Percentiles rank a stretch among this genome's conserved stretches.
Conservation (phyloP, 495 filamentous ascomycete genomes). For the Usnea hakonensis region DNA sequence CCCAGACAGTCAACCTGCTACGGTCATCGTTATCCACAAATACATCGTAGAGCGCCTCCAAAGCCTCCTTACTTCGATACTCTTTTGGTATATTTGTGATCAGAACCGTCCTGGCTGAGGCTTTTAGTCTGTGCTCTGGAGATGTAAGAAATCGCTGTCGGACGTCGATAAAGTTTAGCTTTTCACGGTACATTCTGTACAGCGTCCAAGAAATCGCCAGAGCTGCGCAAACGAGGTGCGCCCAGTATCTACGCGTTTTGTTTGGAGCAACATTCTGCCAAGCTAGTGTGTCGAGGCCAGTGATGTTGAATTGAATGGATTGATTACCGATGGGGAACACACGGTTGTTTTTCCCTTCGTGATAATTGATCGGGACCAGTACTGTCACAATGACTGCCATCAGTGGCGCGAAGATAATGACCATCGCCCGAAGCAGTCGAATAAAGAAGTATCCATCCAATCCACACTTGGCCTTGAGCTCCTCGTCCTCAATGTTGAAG, state of each 20-base stretch:
- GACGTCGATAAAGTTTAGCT: conserved; percentile 25
- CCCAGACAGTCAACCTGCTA: conserved; percentile 22
- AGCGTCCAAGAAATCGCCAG: conserved; percentile 22
- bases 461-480: conserved; percentile 22
- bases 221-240: conserved; percentile 22
- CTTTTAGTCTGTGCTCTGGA: conserved; percentile 25
- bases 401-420: conserved; percentile 24
- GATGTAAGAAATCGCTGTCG: conserved; percentile 26
- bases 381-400: conserved; percentile 20
- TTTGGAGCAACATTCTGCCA: conserved; percentile 26
- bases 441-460: conserved; percentile 27
- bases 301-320: conserved; percentile 13
- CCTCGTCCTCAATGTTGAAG: conserved; percentile 21
- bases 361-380: conserved; percentile 25
- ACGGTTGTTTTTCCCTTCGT: conserved; percentile 18
- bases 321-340: conserved; percentile 3
- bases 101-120: conserved; percentile 24
- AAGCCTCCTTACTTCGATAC: conserved; percentile 24
- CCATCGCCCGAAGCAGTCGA: conserved; percentile 22
- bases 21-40: conserved; percentile 26
- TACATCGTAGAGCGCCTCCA: conserved; percentile 26
- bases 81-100: conserved; percentile 25
- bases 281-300: conserved; percentile 23
- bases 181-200: conserved; percentile 23
- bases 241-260: conserved; percentile 22